Evolutionary conservation across 192 early-diverging fungal species (phyloP).

Genomic region (Dissophora globulifera): DNA sequence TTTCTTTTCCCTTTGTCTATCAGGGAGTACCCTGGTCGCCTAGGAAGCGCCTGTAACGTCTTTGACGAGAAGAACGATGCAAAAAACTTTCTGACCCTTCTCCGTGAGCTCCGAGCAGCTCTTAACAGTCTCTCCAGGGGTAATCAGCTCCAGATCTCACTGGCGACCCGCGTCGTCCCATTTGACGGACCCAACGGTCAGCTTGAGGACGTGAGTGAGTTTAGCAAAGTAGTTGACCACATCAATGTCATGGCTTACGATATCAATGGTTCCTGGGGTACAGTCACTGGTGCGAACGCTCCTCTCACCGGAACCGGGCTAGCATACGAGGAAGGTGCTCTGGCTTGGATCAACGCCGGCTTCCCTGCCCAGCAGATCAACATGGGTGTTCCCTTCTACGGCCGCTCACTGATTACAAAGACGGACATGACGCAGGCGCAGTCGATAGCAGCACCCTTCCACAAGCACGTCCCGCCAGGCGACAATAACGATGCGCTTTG

Average conservation of each 20-base stretch:
- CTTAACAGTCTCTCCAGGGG: slow-evolving; percentile 55
- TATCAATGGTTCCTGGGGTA: slow-evolving; percentile 52
- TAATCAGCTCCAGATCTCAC: slow-evolving; percentile 63
- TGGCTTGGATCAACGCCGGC: slow-evolving; percentile 65
- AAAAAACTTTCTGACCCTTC: slow-evolving; percentile 67
- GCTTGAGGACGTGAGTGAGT: slow-evolving; percentile 66
- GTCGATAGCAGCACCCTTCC: slow-evolving; percentile 35
- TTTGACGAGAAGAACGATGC: slow-evolving; percentile 68
- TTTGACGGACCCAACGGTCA: slow-evolving; percentile 64
- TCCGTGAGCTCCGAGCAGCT: slow-evolving; percentile 65
- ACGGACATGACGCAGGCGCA: slow-evolving; percentile 4
- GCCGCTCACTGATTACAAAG: slow-evolving; percentile 55
- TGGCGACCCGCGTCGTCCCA: slow-evolving; percentile 71
- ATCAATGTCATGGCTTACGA: slow-evolving; percentile 81
- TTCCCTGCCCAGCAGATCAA: slow-evolving; percentile 71
- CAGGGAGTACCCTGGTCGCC: slow-evolving; percentile 77
- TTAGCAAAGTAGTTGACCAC: slow-evolving; percentile 66
- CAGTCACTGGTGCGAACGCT: slow-evolving; percentile 59
- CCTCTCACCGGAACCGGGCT: slow-evolving; percentile 42
- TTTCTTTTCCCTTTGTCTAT: too few relatives aligned
- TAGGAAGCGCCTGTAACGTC: slow-evolving; percentile 68
- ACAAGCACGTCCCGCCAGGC: slow-evolving; percentile 56
- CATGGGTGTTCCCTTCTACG: slow-evolving; percentile 72
- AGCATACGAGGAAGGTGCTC: slow-evolving; percentile 61
- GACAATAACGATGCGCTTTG: slow-evolving; percentile 67